phyloP scores from a whole-genome alignment of 176 grass and related monocot genomes.

The Hyparrhenia diplandra region DNA sequence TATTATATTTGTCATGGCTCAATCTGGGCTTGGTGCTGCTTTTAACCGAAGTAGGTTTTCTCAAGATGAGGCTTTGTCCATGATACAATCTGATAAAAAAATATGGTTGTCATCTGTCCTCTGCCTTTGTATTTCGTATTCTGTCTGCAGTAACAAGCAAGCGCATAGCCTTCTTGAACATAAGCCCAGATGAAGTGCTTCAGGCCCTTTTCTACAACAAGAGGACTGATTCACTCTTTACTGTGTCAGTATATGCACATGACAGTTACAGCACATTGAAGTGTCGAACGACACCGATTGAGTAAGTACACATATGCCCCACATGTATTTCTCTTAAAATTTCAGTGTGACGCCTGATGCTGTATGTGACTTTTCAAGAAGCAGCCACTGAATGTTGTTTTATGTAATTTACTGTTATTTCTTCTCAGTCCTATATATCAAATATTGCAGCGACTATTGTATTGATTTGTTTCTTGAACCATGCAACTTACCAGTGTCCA shows the following conservation, averaged over 20 bases:
- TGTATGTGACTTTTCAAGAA: background rate
- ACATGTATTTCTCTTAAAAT: background rate
- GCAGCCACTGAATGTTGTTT: background rate
- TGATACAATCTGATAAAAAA: background rate
- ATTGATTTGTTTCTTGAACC: background rate
- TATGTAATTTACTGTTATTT: background rate
- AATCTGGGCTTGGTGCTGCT: slow-evolving; percentile 79
- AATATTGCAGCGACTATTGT: background rate
- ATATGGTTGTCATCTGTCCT: background rate
- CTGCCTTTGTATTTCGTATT: slow-evolving; percentile 20
- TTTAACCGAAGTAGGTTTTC: slow-evolving; percentile 68
- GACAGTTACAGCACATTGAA: slow-evolving; percentile 88
- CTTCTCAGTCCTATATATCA: background rate
- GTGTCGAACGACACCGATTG: slow-evolving; percentile 82
- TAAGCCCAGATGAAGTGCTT: slow-evolving; percentile 88
- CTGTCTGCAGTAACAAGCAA: slow-evolving; percentile 66
- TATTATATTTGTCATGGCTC: slow-evolving; percentile 89
- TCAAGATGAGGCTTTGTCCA: background rate
- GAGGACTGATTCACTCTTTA: slow-evolving; percentile 94
- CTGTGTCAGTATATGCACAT: slow-evolving; percentile 85
- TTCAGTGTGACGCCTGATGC: background rate
- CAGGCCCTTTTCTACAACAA: slow-evolving; percentile 95
- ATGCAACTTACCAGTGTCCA: slow-evolving; percentile 9
- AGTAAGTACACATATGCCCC: slow-evolving; percentile 50
- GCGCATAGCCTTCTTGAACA: slow-evolving; percentile 81